These are phyloP conservation scores for Sorghum bicolor DNA, from an alignment of 176 grass and related monocot genomes.

Conservation along the genomic window Sorghum_bicolor_NCBIv3 NC_012874.2:68393001-68393500, in stretches of 20 bases:
- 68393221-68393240: background rate
- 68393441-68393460: accelerated
- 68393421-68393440: accelerated
- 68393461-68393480: background rate
- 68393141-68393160: background rate
- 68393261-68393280: background rate
- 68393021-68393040: background rate
- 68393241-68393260: background rate
- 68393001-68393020: background rate
- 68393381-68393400: background rate
- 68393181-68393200: background rate
- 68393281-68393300: background rate
- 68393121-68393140: background rate
- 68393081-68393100: background rate
- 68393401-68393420: background rate
- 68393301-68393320: background rate
- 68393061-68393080: background rate
- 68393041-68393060: background rate
- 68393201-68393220: background rate
- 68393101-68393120: background rate
- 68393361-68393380: background rate
- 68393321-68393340: background rate
- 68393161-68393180: background rate
- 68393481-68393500: background rate
- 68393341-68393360: background rate